Conservation (phyloP, 805 yeast species). For the Millerozyma acaciae region DNA sequence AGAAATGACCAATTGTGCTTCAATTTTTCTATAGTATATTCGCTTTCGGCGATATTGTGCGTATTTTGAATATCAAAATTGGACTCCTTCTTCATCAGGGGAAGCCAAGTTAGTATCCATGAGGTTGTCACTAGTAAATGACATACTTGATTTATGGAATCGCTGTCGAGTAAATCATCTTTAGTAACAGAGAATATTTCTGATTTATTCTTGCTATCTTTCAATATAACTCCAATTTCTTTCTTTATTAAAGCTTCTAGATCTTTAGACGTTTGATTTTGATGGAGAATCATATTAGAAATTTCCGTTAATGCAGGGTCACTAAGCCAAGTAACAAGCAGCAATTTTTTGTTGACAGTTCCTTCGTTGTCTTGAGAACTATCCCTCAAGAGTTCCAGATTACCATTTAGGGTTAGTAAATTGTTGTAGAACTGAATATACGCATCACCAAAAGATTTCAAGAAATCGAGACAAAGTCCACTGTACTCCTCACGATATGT, state of each 20-base stretch:
- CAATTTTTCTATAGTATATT: conserved; percentile 28
- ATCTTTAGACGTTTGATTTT: conserved; percentile 12
- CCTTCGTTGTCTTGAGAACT: conserved; percentile 1
- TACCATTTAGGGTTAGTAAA: conserved; percentile 19
- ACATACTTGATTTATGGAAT: conserved; percentile 48
- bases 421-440: conserved; percentile 33
- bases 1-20: conserved; percentile 40
- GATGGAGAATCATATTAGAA: conserved; percentile 12
- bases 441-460: conserved; percentile 29
- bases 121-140: conserved; percentile 50
- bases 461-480: conserved; percentile 36
- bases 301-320: conserved; percentile 26
- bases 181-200: conserved; percentile 33
- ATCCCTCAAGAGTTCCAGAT: too few species aligned
- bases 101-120: conserved; percentile 62
- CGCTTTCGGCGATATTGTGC: conserved; percentile 11
- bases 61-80: conserved; percentile 21
- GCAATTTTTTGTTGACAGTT: conserved; percentile 20
- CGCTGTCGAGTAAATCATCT: conserved; percentile 52
- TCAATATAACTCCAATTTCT: conserved; percentile 27
- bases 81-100: conserved; percentile 44
- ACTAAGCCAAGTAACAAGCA: conserved; percentile 30
- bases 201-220: conserved; percentile 11
- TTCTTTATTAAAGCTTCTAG: conserved; percentile 13
- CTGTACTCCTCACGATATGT: conserved; percentile 56